These are phyloP conservation scores for Pichia sp. DNA, from an alignment of 1,139 yeast species.

Conservation along the genomic window DNA sequence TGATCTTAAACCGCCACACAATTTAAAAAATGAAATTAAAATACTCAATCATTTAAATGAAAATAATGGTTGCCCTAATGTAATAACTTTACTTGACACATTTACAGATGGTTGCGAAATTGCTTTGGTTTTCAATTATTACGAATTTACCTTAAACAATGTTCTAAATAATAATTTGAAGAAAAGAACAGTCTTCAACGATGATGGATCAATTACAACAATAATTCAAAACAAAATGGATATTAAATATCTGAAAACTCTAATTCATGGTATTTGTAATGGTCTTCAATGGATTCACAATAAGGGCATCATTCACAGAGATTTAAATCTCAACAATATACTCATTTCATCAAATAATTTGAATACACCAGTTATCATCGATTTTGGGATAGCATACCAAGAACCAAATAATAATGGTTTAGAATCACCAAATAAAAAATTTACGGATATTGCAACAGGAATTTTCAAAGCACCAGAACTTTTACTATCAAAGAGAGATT, in stretches of 20 bases:
- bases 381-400: conserved; percentile 67
- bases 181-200: conserved; percentile 26
- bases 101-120: conserved; percentile 32
- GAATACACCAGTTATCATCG: conserved; percentile 44
- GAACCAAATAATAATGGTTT: conserved; percentile 32
- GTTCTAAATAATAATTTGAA: conserved; percentile 28
- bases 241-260: conserved; percentile 22
- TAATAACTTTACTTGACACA: conserved; percentile 29
- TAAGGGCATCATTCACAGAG: conserved; percentile 74
- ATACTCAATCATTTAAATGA: conserved; percentile 27
- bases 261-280: conserved; percentile 37
- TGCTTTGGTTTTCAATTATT: conserved; percentile 37
- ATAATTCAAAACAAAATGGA: conserved; percentile 27
- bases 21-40: conserved; percentile 35
- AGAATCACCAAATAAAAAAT: conserved; percentile 43
- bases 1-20: conserved; percentile 45
- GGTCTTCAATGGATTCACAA: conserved; percentile 50
- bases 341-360: conserved; percentile 32
- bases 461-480: conserved; percentile 82
- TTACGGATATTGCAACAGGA: conserved; percentile 70
- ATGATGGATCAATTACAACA: conserved; percentile 11
- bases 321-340: conserved; percentile 75
- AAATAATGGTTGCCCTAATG: conserved; percentile 15
- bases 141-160: conserved; percentile 30
- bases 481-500: conserved; percentile 59